phyloP scores from a whole-genome alignment of 169 alveolate species.

The Cryptosporidium ubiquitum region DNA sequence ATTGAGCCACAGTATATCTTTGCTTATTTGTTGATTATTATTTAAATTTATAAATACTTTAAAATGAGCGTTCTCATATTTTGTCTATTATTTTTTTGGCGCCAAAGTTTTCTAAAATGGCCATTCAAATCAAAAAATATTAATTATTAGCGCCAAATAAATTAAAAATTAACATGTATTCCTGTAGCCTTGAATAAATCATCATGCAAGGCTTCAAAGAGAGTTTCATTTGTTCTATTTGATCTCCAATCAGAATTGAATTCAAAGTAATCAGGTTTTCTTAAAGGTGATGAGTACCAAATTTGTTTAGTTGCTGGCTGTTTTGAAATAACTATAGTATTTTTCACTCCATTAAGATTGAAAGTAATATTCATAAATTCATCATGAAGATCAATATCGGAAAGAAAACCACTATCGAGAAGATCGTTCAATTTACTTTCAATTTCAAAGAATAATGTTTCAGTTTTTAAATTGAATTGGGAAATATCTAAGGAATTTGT shows the following conservation, averaged over 20 bases:
- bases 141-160: background rate
- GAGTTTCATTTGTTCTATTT: constrained; percentile 19
- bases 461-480: constrained; percentile 9
- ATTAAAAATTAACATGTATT: constrained; percentile 24
- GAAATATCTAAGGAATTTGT: background rate
- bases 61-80: too few species aligned
- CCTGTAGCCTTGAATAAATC: constrained; percentile 37
- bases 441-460: constrained; percentile 15
- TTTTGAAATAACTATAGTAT: constrained; percentile 63
- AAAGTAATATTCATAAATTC: constrained; percentile 63
- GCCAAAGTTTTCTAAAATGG: background rate
- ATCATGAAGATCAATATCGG: constrained; percentile 48
- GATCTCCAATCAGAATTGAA: constrained; percentile 27
- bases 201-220: constrained; percentile 11
- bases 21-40: background rate
- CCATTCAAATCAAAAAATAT: background rate
- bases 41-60: background rate
- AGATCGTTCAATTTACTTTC: background rate
- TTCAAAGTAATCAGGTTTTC: constrained; percentile 68
- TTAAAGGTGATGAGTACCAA: constrained; percentile 69
- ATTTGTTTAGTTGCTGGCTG: constrained; percentile 55
- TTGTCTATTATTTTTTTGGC: background rate
- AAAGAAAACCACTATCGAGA: constrained; percentile 9
- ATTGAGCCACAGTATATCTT: background rate
- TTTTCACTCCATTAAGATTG: background rate